A percentile compares a stretch with the other conserved stretches of the same genome.
Evolutionary conservation across 495 filamentous ascomycete genomes (phyloP).

Genomic region (Aspergillus cristatus): DNA sequence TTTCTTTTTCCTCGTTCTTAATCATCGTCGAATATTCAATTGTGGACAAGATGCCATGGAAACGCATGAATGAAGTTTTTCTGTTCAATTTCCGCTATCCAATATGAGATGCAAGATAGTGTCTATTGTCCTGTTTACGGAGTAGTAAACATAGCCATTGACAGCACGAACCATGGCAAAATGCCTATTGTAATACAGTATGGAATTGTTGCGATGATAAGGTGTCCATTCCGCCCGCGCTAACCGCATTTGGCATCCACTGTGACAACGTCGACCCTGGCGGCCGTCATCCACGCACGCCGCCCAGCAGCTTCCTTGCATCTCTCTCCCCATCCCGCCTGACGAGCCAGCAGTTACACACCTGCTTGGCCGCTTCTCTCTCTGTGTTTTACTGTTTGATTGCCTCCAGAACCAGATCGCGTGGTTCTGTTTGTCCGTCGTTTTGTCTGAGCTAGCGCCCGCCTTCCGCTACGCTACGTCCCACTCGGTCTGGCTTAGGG

Average conservation of each 20-base stretch:
- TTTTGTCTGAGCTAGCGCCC: conserved; percentile 9
- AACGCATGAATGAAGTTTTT: conserved; percentile 2
- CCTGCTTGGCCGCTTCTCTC: conserved; percentile 7
- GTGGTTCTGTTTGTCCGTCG: conserved; percentile 10
- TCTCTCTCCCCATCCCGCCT: not conserved
- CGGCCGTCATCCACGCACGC: not conserved
- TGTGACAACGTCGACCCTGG: conserved; percentile 1
- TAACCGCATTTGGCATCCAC: conserved; percentile 8
- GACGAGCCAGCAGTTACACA: conserved; percentile 7
- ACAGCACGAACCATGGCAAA: too few species aligned
- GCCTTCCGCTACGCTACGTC: conserved; percentile 15
- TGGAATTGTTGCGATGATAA: too few species aligned
- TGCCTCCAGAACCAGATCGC: too few species aligned
- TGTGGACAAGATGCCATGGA: not conserved
- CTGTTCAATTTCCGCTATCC: conserved; percentile 1
- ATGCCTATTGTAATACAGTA: too few species aligned
- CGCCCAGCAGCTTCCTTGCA: not conserved
- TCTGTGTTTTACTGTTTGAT: not conserved
- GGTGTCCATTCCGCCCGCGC: conserved; percentile 2
- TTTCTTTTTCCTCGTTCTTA: conserved; percentile 1
- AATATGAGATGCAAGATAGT: too few species aligned
- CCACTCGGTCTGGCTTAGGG: conserved; percentile 9
- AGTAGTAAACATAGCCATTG: too few species aligned
- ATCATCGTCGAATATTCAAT: too few species aligned
- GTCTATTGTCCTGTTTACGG: too few species aligned